These are phyloP conservation scores for Rhizopogon rudus DNA, from an alignment of 768 basidiomycete genomes.

Conservation along the genomic window DNA sequence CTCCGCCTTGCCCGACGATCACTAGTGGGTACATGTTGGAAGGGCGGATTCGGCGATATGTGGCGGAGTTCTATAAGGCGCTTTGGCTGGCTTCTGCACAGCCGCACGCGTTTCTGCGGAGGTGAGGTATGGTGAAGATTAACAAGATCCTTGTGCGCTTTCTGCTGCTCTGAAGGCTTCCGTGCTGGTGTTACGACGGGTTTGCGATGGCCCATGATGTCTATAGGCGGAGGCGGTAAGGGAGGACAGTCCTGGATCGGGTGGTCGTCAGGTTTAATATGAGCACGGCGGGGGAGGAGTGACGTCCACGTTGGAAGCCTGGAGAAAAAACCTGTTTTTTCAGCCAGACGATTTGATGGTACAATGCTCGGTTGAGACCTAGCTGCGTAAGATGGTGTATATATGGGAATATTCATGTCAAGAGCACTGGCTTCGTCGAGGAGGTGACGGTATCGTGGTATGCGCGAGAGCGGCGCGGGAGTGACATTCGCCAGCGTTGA, in stretches of 20 bases:
- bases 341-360: slow-evolving; percentile 32
- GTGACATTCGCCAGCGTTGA: background rate
- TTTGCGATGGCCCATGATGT: slow-evolving; percentile 35
- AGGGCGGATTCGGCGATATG: slow-evolving; percentile 32
- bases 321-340: slow-evolving; percentile 57
- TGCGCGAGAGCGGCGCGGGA: slow-evolving; percentile 24
- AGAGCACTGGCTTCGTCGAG: slow-evolving; percentile 28
- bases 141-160: slow-evolving; percentile 63
- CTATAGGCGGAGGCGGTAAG: slow-evolving; percentile 34
- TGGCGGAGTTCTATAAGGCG: slow-evolving; percentile 50
- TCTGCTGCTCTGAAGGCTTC: slow-evolving; percentile 37
- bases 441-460: slow-evolving; percentile 52
- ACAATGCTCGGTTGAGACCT: slow-evolving; percentile 12
- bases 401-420: slow-evolving; percentile 13
- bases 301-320: slow-evolving; percentile 46
- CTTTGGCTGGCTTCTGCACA: slow-evolving; percentile 35
- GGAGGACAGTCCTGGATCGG: slow-evolving; percentile 30
- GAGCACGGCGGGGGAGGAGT: slow-evolving; percentile 6
- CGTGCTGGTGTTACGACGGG: slow-evolving; percentile 59
- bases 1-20: slow-evolving; percentile 43
- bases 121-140: slow-evolving; percentile 51
- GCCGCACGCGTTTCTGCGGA: slow-evolving; percentile 35
- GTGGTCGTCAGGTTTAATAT: slow-evolving; percentile 37
- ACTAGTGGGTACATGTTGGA: slow-evolving; percentile 20
- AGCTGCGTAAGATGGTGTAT: slow-evolving; percentile 7